Conservation (phyloP, 495 filamentous ascomycete species). For the Monascus purpureus region DNA sequence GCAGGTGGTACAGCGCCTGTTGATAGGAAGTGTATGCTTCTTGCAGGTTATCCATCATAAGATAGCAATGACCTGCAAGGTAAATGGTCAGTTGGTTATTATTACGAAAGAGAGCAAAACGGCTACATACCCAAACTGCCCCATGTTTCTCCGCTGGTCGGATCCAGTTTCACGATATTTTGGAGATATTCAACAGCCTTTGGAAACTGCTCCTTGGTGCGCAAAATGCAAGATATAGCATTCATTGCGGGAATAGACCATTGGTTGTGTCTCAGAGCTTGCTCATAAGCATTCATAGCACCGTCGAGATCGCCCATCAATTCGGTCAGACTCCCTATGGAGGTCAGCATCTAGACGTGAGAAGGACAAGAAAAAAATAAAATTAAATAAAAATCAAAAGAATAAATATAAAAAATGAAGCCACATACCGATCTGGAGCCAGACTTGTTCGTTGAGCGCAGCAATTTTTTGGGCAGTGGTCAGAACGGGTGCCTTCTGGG, state of each 20-base stretch:
- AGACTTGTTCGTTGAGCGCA: constrained; percentile 69
- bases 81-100: constrained; percentile 2
- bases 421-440: constrained; percentile 78
- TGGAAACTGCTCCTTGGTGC: constrained; percentile 83
- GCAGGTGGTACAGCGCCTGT: constrained; percentile 81
- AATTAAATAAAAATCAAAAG: background rate
- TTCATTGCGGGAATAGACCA: constrained; percentile 92
- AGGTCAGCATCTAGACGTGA: constrained; percentile 3
- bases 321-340: constrained; percentile 72
- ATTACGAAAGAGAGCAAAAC: background rate
- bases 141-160: constrained; percentile 87
- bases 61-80: constrained; percentile 71
- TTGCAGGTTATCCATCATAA: constrained; percentile 99
- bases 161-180: constrained; percentile 80
- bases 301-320: constrained; percentile 78
- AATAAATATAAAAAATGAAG: background rate
- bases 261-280: constrained; percentile 72
- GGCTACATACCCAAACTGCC: constrained; percentile 63
- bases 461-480: constrained; percentile 47
- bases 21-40: constrained; percentile 98
- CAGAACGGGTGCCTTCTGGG: constrained; percentile 32
- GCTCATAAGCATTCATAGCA: constrained; percentile 77
- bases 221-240: constrained; percentile 77
- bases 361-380: background rate
- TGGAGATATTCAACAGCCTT: constrained; percentile 90